These are phyloP conservation scores for Lecanosticta acicola DNA, from an alignment of 2,329 filamentous ascomycete genomes.

Conservation along the genomic window DNA sequence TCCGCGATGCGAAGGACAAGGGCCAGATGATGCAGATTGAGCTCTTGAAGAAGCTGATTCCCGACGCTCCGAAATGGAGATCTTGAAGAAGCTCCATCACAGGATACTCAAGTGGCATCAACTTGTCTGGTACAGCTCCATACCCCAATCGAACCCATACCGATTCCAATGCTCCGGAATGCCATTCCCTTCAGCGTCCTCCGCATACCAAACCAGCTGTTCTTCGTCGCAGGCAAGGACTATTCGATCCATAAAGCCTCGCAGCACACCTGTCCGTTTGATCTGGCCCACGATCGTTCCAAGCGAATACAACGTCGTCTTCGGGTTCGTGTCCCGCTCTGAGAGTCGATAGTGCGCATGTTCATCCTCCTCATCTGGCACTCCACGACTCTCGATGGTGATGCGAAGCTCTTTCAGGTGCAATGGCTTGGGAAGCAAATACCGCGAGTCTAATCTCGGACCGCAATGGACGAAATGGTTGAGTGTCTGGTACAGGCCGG, in stretches of 20 bases:
- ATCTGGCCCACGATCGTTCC: conserved; percentile 15
- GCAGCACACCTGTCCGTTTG: conserved; percentile 12
- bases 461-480: conserved; percentile 21
- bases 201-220: conserved; percentile 7
- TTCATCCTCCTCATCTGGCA: conserved; percentile 2
- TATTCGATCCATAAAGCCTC: conserved; percentile 16
- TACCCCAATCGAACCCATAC: conserved; percentile 22
- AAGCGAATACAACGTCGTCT: conserved; percentile 12
- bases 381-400: conserved; percentile 8
- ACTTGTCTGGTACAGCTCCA: background rate
- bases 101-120: background rate
- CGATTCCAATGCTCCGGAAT: conserved; percentile 17
- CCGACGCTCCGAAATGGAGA: conserved; percentile 33
- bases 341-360: conserved; percentile 7
- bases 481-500: conserved; percentile 18
- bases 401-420: conserved; percentile 17
- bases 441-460: conserved; percentile 10
- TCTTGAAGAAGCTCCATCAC: no score
- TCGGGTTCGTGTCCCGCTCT: conserved; percentile 15
- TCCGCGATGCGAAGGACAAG: conserved; percentile 28
- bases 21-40: conserved; percentile 32
- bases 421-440: conserved; percentile 6
- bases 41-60: conserved; percentile 30
- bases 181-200: conserved; percentile 9
- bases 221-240: conserved; percentile 9